Conservation (phyloP, 2,329 filamentous ascomycete genomes). For the Fusarium sororula region DNA sequence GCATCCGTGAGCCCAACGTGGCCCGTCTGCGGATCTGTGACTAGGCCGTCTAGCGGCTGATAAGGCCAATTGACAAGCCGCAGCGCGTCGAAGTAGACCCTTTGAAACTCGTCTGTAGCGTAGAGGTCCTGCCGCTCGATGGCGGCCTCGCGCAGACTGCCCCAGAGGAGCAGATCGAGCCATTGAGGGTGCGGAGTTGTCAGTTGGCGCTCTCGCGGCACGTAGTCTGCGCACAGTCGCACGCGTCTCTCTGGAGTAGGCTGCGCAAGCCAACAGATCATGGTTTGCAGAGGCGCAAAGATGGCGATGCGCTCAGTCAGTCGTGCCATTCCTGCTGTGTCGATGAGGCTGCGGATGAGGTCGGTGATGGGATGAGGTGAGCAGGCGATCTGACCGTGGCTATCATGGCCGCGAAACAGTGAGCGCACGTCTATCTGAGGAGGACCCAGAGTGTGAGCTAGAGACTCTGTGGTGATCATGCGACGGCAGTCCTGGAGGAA, state of each 20-base stretch:
- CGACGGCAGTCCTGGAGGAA: constrained; percentile 50
- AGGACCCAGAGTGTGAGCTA: constrained; percentile 46
- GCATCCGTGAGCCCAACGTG: constrained; percentile 33
- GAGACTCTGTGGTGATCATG: constrained; percentile 42
- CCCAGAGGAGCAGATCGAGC: constrained; percentile 48
- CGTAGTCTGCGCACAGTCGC: constrained; percentile 32
- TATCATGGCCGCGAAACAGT: constrained; percentile 43
- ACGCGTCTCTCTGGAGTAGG: constrained; percentile 45
- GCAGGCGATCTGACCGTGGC: constrained; percentile 30
- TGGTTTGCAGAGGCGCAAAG: constrained; percentile 46
- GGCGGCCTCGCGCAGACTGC: constrained; percentile 47
- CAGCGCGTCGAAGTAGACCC: constrained; percentile 47
- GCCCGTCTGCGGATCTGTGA: constrained; percentile 31
- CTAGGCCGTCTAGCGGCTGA: constrained; percentile 26
- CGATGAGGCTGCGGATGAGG: constrained; percentile 44
- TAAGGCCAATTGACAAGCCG: constrained; percentile 49
- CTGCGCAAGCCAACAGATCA: constrained; percentile 44
- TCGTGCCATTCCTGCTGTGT: constrained; percentile 41
- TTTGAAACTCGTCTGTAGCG: constrained; percentile 49
- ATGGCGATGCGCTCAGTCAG: constrained; percentile 46
- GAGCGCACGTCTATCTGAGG: constrained; percentile 47
- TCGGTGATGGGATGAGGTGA: constrained; percentile 46
- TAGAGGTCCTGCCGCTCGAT: constrained; percentile 50
- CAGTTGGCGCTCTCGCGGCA: constrained; percentile 43
- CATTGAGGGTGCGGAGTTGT: constrained; percentile 44